Base-by-base conservation (phyloP, 1,139 yeast species). In the Candida pseudoviswanathii region DNA sequence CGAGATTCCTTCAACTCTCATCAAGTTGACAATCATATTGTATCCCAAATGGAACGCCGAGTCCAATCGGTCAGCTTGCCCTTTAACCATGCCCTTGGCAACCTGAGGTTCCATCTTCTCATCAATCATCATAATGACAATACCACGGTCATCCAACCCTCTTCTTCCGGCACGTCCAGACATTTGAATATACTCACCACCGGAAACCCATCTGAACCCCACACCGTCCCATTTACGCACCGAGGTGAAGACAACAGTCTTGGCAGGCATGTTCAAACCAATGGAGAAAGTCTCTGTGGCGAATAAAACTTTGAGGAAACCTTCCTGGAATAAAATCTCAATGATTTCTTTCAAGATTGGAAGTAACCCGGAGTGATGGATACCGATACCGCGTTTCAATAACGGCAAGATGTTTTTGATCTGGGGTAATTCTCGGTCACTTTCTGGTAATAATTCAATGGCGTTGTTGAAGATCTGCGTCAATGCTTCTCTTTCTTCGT, bases 161-260 rank as follows among this genome's bases (percentile, higher is more conserved):
- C 99, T 89, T 78, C 99, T 92, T 62, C 99, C 99, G 16, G 99
- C 99, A 73, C 99, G 86, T 55, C 99, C 99, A 40, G 97, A 89
- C 99, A 94, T 94, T 73, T 95, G 99, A 61, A 94, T 95, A 69
- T 94, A 95, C 71, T 95, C 99, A 73, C 99, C 99, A 52, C 98
- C 98, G 49, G 97, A 89, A 38, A 95, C 97, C 98, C 98, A 94
- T 70, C 99, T 84, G 75, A 92, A 91, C 26, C 94, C 95, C 54
- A 82, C 85, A 61, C 99, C 99, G 69, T 95, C 99, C 96, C 97
- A 94, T 67, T 95, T 95, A 66, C 99, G 84, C 10, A 95, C 99
- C 41, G 95, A 89, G 0, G 99, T 94, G 69, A 95, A 95, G 7
- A 95, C 99, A 43, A 94, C 99, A 0, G 99, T 94, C 64, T 95